Percentiles rank a stretch among this genome's conserved stretches.
phyloP scores from a whole-genome alignment of 495 filamentous ascomycete genomes.

The Trichoderma gamsii region DNA sequence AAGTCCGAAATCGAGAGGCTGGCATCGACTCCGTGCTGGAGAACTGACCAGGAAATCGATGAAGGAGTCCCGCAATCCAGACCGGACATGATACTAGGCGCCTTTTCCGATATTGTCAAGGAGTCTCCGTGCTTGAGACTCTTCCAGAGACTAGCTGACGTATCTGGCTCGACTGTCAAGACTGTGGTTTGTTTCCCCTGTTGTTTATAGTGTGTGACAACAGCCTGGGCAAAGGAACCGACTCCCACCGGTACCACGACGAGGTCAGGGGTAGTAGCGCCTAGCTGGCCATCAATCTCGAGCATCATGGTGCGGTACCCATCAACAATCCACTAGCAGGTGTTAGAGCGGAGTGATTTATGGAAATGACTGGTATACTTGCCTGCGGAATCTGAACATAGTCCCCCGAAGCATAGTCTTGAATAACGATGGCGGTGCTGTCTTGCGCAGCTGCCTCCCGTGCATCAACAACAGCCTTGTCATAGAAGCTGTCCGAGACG shows the following conservation, averaged over 20 bases:
- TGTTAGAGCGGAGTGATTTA: background rate
- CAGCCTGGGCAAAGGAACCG: constrained; percentile 58
- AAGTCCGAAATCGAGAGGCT: constrained; percentile 50
- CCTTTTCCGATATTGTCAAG: constrained; percentile 38
- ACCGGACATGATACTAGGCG: constrained; percentile 58
- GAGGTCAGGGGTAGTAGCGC: constrained; percentile 35
- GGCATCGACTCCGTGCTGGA: constrained; percentile 52
- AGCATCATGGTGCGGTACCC: constrained; percentile 64
- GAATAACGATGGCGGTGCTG: constrained; percentile 47
- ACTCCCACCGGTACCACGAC: constrained; percentile 52
- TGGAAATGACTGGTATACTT: background rate
- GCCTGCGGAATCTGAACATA: constrained; percentile 56
- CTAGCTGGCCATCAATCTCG: constrained; percentile 54
- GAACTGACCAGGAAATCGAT: constrained; percentile 51
- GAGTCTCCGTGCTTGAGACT: constrained; percentile 43
- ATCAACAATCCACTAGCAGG: constrained; percentile 58
- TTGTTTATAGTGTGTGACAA: constrained; percentile 52
- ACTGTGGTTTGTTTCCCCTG: constrained; percentile 29
- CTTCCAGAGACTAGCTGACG: constrained; percentile 52
- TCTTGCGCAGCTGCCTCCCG: constrained; percentile 27
- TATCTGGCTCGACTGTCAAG: constrained; percentile 57
- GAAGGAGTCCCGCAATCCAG: constrained; percentile 66
- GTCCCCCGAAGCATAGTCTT: constrained; percentile 57
- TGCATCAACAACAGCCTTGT: constrained; percentile 48
- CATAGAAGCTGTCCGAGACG: constrained; percentile 53